phyloP scores from a whole-genome alignment of 176 grass and related monocot genomes.

The Bromus sterilis region DNA sequence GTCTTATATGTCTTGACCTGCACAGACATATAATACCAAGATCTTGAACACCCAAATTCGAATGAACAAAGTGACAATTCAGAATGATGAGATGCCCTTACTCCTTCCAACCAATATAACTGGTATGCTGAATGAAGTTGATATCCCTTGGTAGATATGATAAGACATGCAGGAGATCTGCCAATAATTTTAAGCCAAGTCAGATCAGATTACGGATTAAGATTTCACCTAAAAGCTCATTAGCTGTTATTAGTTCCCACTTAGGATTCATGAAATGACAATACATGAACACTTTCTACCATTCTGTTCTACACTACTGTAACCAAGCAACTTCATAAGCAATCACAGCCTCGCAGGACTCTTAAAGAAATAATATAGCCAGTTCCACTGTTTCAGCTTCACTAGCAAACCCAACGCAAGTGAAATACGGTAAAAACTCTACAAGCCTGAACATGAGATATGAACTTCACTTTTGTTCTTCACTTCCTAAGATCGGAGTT shows the following conservation, averaged over 20 bases:
- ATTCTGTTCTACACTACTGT: background rate
- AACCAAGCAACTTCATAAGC: background rate
- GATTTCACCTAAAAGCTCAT: background rate
- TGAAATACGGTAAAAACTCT: background rate
- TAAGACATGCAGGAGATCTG: conserved; percentile 96
- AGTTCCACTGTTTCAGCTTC: background rate
- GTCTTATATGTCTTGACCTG: conserved; percentile 70
- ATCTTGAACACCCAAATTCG: conserved; percentile 8
- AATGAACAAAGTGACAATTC: background rate
- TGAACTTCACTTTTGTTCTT: background rate
- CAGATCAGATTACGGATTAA: background rate
- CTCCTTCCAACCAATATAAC: conserved; percentile 94
- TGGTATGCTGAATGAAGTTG: conserved; percentile 89
- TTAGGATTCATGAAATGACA: background rate
- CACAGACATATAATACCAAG: conserved; percentile 10
- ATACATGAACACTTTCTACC: background rate
- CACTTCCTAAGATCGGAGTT: background rate
- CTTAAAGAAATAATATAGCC: background rate
- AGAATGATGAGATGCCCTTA: conserved; percentile 37
- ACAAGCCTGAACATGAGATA: background rate
- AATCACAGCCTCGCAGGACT: background rate
- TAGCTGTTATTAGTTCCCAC: background rate
- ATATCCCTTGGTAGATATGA: conserved; percentile 88
- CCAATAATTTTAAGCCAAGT: conserved; percentile 19
- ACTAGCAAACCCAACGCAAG: background rate